Base-by-base conservation (phyloP, 2,329 filamentous ascomycete genomes). In the Cytospora piceicola region DNA sequence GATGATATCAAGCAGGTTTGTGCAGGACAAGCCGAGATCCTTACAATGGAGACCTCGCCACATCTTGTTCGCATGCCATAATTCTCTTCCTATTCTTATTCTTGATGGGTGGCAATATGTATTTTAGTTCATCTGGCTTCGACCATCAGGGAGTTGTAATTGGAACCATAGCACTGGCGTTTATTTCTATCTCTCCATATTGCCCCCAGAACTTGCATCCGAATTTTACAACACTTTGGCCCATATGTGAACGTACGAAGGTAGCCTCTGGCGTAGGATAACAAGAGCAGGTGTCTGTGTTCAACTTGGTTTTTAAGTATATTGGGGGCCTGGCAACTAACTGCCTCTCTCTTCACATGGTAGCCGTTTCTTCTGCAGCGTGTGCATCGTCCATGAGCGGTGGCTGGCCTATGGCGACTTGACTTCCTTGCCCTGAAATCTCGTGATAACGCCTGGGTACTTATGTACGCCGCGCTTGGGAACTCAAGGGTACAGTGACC, bases 151-250 rank as follows among this genome's bases (percentile, higher is more conserved):
- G 53, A 32, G 52, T 42, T 58, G 30, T 55, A 61, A 58, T 57
- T 56, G 52, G 22, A 49, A 57, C 52, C 63, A 61, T 57, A 61
- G 52, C 51, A 61, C 51, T 34, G 63, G 58, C 58, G 36, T 65
- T 57, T 17, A 39, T 34, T 27, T 29, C 14, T 54, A 7, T 14
- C 34, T 29, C 24, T 54, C 27, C 20, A 22, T 12, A 12, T 22
- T 54, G 11, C n/a, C 42, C 3, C 27, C 32, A 34, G 30, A 22
- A 12, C 22, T 12, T 56, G 29, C 14, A 34, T 56, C 20, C 34
- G 27, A n/a, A 20, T 8, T 22, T 4, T n/a, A 11, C n/a, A 3
- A 30, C 17, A 24, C 7, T 11, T 54, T 17, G 7, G 11, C 15
- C 17, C 4, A 24, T 51, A 24, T 20, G 8, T 32, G 30, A 20